A percentile compares a stretch with the other conserved stretches of the same genome.
These are phyloP conservation scores for Fusarium euwallaceae DNA, from an alignment of 2,329 filamentous ascomycete genomes.

Conservation along the genomic window DNA sequence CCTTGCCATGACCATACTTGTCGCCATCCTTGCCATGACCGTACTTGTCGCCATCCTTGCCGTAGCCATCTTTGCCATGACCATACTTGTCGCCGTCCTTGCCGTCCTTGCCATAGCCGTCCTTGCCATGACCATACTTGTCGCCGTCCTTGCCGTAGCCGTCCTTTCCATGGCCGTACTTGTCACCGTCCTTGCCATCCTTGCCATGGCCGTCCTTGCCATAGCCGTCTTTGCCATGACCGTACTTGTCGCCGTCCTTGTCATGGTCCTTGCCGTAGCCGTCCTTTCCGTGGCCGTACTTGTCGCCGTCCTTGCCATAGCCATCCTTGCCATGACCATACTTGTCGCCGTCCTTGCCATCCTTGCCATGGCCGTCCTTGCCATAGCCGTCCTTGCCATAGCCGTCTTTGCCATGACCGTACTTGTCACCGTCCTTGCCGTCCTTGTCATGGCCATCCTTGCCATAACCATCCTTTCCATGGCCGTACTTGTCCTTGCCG, in stretches of 20 bases:
- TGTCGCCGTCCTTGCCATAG: not conserved
- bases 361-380: not conserved
- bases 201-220: not conserved
- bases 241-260: not conserved
- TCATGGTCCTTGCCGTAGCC: too few species aligned
- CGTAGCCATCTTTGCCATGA: not conserved
- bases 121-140: too few species aligned
- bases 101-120: not conserved
- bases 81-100: not conserved
- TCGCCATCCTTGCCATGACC: not conserved
- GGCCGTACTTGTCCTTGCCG: not conserved
- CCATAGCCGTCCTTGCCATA: too few species aligned
- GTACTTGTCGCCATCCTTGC: not conserved
- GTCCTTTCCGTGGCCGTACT: not conserved
- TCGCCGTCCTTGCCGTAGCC: not conserved
- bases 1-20: not conserved
- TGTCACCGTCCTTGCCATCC: not conserved
- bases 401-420: too few species aligned
- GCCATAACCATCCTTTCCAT: not conserved
- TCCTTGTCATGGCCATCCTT: not conserved
- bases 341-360: not conserved
- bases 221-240: conserved; percentile 1
- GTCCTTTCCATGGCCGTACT: not conserved
- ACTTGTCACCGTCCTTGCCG: not conserved
- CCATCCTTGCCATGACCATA: too few species aligned